Evolutionary conservation across 176 grass and related monocot genomes (phyloP).

Genomic region (Oryza longistaminata): DNA sequence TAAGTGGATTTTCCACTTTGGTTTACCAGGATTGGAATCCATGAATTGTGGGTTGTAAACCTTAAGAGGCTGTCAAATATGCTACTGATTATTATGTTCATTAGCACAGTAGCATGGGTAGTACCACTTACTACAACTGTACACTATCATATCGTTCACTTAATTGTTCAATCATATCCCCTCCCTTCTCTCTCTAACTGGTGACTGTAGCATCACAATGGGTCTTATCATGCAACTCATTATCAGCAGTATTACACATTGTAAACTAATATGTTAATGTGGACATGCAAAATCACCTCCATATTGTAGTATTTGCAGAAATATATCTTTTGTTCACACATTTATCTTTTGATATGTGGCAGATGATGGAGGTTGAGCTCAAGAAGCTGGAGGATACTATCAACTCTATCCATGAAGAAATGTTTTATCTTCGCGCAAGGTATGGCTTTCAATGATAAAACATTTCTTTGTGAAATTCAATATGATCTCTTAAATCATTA

Average conservation of each 20-base stretch:
- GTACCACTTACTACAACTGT: not conserved
- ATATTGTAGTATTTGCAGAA: not conserved
- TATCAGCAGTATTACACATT: not conserved
- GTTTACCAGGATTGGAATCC: not conserved
- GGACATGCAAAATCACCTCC: not conserved
- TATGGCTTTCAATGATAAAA: not conserved
- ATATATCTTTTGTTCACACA: not conserved
- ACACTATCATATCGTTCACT: not conserved
- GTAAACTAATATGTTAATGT: not conserved
- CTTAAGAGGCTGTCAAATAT: not conserved
- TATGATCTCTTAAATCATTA: not conserved
- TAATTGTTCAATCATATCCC: not conserved
- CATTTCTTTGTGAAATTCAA: not conserved
- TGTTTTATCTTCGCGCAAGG: slow-evolving; percentile 73
- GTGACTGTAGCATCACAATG: not conserved
- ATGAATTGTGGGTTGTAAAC: not conserved
- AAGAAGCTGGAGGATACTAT: slow-evolving; percentile 66
- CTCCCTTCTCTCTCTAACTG: not conserved
- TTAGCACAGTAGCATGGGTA: not conserved
- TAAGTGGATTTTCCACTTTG: not conserved
- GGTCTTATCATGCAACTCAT: not conserved
- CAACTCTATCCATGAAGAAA: slow-evolving; percentile 70
- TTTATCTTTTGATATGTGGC: not conserved
- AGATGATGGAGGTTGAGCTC: slow-evolving; percentile 73
- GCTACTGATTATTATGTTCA: not conserved